phyloP scores from a whole-genome alignment of 2,329 filamentous ascomycete species.

The Xylariaceae sp. region DNA sequence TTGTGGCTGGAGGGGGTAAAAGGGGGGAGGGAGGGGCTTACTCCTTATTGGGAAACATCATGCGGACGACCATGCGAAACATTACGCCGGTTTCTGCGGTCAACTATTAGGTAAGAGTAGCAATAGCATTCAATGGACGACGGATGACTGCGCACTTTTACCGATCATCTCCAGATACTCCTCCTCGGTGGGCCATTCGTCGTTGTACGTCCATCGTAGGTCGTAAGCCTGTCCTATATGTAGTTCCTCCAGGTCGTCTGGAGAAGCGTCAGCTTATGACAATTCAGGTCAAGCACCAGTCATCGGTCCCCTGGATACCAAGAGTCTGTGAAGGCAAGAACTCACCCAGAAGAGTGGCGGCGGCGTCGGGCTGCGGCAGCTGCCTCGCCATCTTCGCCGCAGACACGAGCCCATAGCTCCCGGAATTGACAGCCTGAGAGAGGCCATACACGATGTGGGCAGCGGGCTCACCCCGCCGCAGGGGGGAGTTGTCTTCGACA shows the following conservation, averaged over 20 bases:
- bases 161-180: slow-evolving; percentile 9
- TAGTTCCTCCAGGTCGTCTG: too few relatives aligned
- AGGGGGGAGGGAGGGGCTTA: too few relatives aligned
- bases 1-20: too few relatives aligned
- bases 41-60: slow-evolving; percentile 9
- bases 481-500: slow-evolving; percentile 5
- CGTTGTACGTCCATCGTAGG: slow-evolving; percentile 6
- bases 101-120: too few relatives aligned
- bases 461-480: slow-evolving; percentile 6
- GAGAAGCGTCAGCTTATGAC: too few relatives aligned
- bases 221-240: slow-evolving; percentile 6
- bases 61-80: slow-evolving; percentile 5
- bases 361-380: too few relatives aligned
- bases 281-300: background rate
- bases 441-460: slow-evolving; percentile 7
- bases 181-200: slow-evolving; percentile 3
- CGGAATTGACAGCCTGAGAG: slow-evolving; percentile 7
- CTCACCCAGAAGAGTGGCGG: too few relatives aligned
- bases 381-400: slow-evolving; percentile 1
- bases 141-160: too few relatives aligned
- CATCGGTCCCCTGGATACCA: too few relatives aligned
- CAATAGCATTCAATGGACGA: too few relatives aligned
- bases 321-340: too few relatives aligned
- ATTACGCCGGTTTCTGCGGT: slow-evolving; percentile 6
- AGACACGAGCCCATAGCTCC: slow-evolving; percentile 2